Evolutionary conservation across 2,329 filamentous ascomycete species (phyloP).

Genomic region (Colletotrichum acutatum): DNA sequence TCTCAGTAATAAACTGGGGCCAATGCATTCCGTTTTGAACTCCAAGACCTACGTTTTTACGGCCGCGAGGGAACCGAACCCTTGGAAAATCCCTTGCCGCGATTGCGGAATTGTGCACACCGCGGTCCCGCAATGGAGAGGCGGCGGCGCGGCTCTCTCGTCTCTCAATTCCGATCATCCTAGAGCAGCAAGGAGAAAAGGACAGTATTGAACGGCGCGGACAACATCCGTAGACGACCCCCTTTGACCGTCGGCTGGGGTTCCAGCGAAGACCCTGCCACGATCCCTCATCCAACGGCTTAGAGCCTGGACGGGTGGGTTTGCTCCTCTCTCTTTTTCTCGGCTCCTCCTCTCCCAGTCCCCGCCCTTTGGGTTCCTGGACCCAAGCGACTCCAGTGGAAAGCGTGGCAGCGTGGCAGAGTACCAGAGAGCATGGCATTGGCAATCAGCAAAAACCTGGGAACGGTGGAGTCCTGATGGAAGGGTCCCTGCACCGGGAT

Average conservation of each 20-base stretch:
- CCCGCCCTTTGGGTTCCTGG: neutral
- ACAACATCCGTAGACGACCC: neutral
- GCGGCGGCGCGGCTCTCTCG: conserved; percentile 15
- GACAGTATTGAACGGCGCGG: neutral
- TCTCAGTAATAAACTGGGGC: neutral
- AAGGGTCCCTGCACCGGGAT: conserved; percentile 22
- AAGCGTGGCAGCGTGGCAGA: neutral
- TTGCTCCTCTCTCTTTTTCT: no score
- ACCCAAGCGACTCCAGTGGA: conserved; percentile 4
- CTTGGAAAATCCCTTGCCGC: neutral
- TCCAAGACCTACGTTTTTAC: neutral
- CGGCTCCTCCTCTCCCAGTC: neutral
- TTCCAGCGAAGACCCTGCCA: neutral
- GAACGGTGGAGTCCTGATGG: neutral
- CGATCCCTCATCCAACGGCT: neutral
- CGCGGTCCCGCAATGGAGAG: conserved; percentile 14
- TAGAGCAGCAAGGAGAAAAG: neutral
- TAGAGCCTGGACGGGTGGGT: neutral
- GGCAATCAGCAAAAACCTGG: neutral
- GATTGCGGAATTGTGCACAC: conserved; percentile 9
- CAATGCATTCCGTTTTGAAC: neutral
- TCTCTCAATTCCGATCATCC: neutral
- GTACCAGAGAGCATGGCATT: neutral
- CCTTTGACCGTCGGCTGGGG: conserved; percentile 4
- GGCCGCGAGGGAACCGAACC: neutral